Evolutionary conservation across 1,284 basidiomycete species (phyloP).

Genomic region (Cutaneotrichosporon cyanovorans): DNA sequence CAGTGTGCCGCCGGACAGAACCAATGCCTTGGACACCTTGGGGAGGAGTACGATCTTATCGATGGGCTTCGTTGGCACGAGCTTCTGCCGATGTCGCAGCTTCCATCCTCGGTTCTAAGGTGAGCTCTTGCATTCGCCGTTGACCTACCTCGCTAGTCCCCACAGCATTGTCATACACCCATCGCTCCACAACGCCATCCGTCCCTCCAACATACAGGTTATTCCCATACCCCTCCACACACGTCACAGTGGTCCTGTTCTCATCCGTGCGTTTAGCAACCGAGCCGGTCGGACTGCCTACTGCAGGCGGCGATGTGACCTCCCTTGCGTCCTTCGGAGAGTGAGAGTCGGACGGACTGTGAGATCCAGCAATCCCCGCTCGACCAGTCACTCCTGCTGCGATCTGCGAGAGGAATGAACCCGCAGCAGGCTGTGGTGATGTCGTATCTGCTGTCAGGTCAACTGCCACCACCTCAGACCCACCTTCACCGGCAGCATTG

Average conservation of each 20-base stretch:
- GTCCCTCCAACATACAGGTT: constrained; percentile 45
- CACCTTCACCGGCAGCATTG: constrained; percentile 12
- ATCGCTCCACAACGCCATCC: constrained; percentile 46
- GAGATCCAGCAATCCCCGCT: constrained; percentile 5
- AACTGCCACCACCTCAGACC: constrained; percentile 12
- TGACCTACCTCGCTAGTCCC: constrained; percentile 24
- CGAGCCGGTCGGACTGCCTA: no score
- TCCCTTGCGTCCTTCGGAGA: neutral
- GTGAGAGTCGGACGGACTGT: neutral
- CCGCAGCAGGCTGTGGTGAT: constrained; percentile 1
- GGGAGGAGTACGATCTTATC: constrained; percentile 71
- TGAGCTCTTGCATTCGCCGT: neutral
- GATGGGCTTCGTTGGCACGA: constrained; percentile 50
- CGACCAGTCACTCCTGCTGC: constrained; percentile 32
- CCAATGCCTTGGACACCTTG: constrained; percentile 50
- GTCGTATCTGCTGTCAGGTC: neutral
- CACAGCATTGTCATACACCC: constrained; percentile 33
- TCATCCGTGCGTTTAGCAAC: neutral
- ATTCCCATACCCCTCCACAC: constrained; percentile 42
- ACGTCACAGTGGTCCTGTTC: constrained; percentile 24
- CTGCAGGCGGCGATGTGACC: neutral
- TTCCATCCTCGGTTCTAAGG: constrained; percentile 33
- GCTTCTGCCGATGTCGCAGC: constrained; percentile 36
- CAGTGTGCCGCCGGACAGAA: constrained; percentile 58
- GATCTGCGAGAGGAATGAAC: constrained; percentile 31